Evolutionary conservation across 768 basidiomycete genomes (phyloP).

Genomic region (Kwoniella europaea): DNA sequence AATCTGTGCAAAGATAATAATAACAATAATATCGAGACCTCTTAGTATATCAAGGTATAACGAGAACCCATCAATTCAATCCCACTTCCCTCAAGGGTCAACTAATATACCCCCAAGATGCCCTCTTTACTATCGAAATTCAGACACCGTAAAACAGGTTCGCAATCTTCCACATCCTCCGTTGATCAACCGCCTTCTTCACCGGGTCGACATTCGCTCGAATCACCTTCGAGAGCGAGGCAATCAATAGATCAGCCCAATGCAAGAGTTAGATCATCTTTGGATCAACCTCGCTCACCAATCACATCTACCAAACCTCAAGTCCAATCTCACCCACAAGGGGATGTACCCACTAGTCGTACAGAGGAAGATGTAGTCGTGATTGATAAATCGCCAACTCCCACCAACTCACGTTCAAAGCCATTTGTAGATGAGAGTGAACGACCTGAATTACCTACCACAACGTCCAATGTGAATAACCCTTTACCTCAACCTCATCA

Average conservation of each 20-base stretch:
- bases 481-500: conserved; percentile 20
- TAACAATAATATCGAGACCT: no score
- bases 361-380: conserved; percentile 24
- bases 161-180: conserved; percentile 24
- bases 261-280: background rate
- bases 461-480: conserved; percentile 35
- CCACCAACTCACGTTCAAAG: conserved; percentile 6
- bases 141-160: conserved; percentile 30
- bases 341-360: background rate
- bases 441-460: conserved; percentile 39
- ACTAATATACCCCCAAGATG: conserved; percentile 11
- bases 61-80: no score
- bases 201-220: conserved; percentile 7
- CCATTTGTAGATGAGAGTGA: conserved; percentile 31
- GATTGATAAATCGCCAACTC: conserved; percentile 5
- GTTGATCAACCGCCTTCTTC: conserved; percentile 3
- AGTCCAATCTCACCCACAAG: background rate
- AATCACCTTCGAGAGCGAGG: background rate
- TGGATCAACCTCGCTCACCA: conserved; percentile 8
- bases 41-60: no score
- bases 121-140: conserved; percentile 32
- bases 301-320: background rate
- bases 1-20: no score
- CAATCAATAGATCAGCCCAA: no score
- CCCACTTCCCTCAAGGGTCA: no score